Evolutionary conservation across 768 basidiomycete genomes (phyloP).

Genomic region (Psilocybe cubensis): DNA sequence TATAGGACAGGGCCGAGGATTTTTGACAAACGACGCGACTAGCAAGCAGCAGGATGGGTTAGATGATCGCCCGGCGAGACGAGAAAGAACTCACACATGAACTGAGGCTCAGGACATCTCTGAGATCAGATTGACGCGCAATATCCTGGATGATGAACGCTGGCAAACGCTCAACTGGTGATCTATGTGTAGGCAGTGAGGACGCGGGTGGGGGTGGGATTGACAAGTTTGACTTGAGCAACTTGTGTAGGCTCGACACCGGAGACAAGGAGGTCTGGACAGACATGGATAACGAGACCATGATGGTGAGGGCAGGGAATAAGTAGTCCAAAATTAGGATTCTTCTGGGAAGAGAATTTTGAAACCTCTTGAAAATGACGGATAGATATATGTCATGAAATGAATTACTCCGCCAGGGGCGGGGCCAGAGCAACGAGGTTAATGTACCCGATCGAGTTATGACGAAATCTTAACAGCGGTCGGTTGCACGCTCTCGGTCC

Average conservation of each 20-base stretch:
- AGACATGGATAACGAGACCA: slow-evolving; percentile 9
- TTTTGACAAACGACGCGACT: slow-evolving; percentile 33
- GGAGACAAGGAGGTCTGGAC: slow-evolving; percentile 13
- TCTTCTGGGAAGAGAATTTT: background rate
- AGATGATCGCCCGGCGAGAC: background rate
- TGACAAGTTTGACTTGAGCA: slow-evolving; percentile 10
- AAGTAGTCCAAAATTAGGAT: slow-evolving; percentile 11
- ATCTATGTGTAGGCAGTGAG: slow-evolving; percentile 2
- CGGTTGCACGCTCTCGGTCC: background rate
- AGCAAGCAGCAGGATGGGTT: background rate
- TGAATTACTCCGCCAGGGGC: slow-evolving; percentile 8
- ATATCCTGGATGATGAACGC: slow-evolving; percentile 28
- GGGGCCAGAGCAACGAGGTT: slow-evolving; percentile 3
- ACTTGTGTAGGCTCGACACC: slow-evolving; percentile 11
- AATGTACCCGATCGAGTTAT: background rate
- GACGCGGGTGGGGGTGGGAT: background rate
- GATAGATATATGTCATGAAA: slow-evolving; percentile 16
- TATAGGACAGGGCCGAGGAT: slow-evolving; percentile 34
- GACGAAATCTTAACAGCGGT: background rate
- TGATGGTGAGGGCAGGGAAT: slow-evolving; percentile 8
- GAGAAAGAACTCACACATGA: slow-evolving; percentile 24
- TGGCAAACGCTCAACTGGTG: slow-evolving; percentile 18
- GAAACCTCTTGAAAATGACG: slow-evolving; percentile 9
- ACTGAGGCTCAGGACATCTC: slow-evolving; percentile 32
- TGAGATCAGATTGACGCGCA: slow-evolving; percentile 24